Evolutionary conservation across 768 basidiomycete genomes (phyloP), one percentile per base, ranked within the genome.

Genomic region (Pleurotus tuoliensis): DNA sequence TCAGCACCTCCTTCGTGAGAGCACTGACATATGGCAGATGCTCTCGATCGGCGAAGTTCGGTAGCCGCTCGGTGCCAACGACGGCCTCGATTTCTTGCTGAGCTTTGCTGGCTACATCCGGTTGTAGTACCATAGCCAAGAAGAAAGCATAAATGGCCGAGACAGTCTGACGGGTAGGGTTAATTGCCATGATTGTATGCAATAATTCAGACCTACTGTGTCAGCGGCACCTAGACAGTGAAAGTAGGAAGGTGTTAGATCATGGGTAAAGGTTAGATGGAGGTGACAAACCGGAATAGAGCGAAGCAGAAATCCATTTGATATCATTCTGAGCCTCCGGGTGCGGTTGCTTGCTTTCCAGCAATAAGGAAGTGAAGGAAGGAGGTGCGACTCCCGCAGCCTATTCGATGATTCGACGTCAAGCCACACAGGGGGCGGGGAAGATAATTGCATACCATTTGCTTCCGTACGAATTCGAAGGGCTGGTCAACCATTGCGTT

Each of bases 281-380:
- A 48, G 12, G 20, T 25, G 64, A 11, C 71, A 43, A 59, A 80
- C 80, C 81, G 48, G 78, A 76, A 66, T 83, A 82, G 13, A 83
- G 66, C 43, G 82, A 80, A n/a, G 78, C 78, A 30, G 81, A 75
- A 39, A 84, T 81, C 83, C 86, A 87, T 66, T 86, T 88, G 57
- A 89, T 72, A 58, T 82, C 78, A 50, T 76, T 69, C 56, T 87
- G 84, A 57, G 86, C 83, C 57, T 86, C 81, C 3, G 70, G 67
- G 47, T 69, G 78, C 27, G 83, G 63, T 8, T 71, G 67, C 62
- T 78, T 80, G 20, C 69, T 74, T 61, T 87, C 78, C 24, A 88
- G 75, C 56, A 84, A 66, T 24, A 75, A 73, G 20, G 84, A 84
- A 1, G 81, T 79, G 64, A 84, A 87, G 5, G 85, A 88, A 13